A percentile compares a stretch with the other conserved stretches of the same genome.
Conservation (phyloP, 1,284 basidiomycete species). For the Cutaneotrichosporon sp. region DNA sequence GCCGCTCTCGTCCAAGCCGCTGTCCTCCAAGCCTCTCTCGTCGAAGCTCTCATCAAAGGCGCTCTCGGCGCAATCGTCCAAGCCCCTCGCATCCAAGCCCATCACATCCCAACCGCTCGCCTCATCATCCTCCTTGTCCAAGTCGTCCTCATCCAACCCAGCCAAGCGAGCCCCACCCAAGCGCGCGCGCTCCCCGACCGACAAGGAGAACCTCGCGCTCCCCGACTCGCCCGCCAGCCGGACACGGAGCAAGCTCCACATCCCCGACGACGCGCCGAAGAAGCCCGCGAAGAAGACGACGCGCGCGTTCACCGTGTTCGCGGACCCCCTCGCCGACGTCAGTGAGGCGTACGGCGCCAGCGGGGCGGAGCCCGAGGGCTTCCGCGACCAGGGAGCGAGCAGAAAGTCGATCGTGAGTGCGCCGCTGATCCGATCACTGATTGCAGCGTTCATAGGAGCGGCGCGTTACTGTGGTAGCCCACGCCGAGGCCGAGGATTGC, state of each 20-base stretch:
- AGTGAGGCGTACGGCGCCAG: conserved; percentile 48
- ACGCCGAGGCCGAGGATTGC: background rate
- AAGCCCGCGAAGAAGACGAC: background rate
- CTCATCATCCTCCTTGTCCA: background rate
- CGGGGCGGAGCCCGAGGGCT: conserved; percentile 41
- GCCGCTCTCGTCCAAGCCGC: background rate
- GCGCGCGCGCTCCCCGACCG: background rate
- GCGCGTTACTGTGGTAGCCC: background rate
- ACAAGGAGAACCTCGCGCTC: background rate
- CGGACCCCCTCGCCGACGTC: conserved; percentile 37
- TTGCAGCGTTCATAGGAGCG: conserved; percentile 4
- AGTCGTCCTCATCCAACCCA: background rate
- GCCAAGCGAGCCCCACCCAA: background rate
- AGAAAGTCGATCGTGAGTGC: background rate
- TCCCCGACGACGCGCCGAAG: background rate
- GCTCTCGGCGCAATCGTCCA: background rate
- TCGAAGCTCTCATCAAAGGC: too few species aligned
- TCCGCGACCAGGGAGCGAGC: conserved; percentile 18
- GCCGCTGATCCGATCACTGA: conserved; percentile 1
- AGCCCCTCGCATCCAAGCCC: background rate
- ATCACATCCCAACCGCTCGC: background rate
- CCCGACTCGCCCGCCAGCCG: conserved; percentile 30
- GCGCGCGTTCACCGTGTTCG: conserved; percentile 1
- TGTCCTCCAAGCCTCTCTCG: background rate
- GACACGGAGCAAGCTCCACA: conserved; percentile 20